Percentiles rank a stretch among this genome's conserved stretches.
Conservation (phyloP, 2,329 filamentous ascomycete genomes). For the Verticillium tricorpus region DNA sequence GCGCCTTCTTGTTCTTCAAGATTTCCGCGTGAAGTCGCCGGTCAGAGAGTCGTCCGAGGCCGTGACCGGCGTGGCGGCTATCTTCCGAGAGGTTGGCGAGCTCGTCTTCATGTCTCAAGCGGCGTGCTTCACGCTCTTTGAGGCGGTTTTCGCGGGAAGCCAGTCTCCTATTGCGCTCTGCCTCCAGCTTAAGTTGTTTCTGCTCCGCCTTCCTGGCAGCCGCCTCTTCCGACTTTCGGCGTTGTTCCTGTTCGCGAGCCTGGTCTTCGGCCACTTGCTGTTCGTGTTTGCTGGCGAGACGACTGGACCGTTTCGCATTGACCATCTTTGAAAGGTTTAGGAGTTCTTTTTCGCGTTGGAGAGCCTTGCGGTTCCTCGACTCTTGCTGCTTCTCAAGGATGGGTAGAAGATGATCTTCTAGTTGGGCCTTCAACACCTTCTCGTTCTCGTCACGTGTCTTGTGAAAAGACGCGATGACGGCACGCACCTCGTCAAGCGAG, state of each 20-base stretch:
- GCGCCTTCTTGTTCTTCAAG: constrained; percentile 70
- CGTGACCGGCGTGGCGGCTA: constrained; percentile 54
- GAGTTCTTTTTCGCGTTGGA: constrained; percentile 70
- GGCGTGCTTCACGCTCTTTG: constrained; percentile 78
- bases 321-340: constrained; percentile 80
- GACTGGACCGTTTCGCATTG: constrained; percentile 89
- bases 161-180: constrained; percentile 73
- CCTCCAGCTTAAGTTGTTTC: constrained; percentile 53
- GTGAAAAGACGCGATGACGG: constrained; percentile 65
- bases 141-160: constrained; percentile 82
- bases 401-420: constrained; percentile 76
- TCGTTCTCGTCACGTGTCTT: constrained; percentile 82
- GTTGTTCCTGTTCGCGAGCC: constrained; percentile 62
- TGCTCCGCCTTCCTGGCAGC: constrained; percentile 65
- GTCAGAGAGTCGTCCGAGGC: constrained; percentile 64
- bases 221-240: constrained; percentile 60
- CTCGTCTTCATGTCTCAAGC: constrained; percentile 80
- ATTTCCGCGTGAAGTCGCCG: constrained; percentile 78
- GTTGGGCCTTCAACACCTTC: constrained; percentile 65
- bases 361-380: constrained; percentile 65
- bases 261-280: constrained; percentile 71
- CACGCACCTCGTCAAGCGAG: constrained; percentile 70
- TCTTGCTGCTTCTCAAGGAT: constrained; percentile 77
- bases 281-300: constrained; percentile 78
- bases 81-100: constrained; percentile 74